These are phyloP conservation scores for Beauveria rudraprayagi DNA, from an alignment of 2,329 filamentous ascomycete species.

Conservation along the genomic window DNA sequence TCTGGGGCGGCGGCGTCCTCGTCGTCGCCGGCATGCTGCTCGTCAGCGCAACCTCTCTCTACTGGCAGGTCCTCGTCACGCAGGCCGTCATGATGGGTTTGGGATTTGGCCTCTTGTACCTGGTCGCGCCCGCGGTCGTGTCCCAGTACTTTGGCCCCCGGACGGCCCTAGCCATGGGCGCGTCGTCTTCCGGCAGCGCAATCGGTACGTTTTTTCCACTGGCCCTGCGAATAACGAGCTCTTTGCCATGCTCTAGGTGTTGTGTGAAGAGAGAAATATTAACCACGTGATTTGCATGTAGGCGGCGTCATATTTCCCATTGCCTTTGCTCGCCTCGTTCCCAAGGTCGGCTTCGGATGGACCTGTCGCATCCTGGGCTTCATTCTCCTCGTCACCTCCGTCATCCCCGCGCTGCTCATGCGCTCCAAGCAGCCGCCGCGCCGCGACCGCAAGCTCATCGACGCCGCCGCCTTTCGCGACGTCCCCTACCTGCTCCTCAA, in stretches of 20 bases:
- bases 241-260: no score
- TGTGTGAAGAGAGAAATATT: neutral
- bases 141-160: constrained; percentile 30
- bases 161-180: constrained; percentile 31
- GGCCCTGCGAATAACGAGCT: neutral
- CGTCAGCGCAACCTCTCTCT: constrained; percentile 34
- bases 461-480: constrained; percentile 28
- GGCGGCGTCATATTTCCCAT: constrained; percentile 20
- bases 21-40: constrained; percentile 47
- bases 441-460: constrained; percentile 20
- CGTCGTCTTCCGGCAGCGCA: constrained; percentile 29
- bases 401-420: constrained; percentile 31
- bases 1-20: constrained; percentile 28
- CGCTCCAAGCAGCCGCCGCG: neutral
- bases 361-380: constrained; percentile 37
- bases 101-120: constrained; percentile 31
- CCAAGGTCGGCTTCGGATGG: constrained; percentile 48
- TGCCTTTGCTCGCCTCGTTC: constrained; percentile 34
- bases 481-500: constrained; percentile 29
- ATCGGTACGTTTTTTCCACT: constrained; percentile 16
- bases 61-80: constrained; percentile 26
- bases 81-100: constrained; percentile 28
- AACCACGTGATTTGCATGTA: neutral
- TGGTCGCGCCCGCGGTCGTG: constrained; percentile 30
- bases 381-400: constrained; percentile 30